Conservation (phyloP, 116 monocot genomes). For the Trichopus zeylanicus region DNA sequence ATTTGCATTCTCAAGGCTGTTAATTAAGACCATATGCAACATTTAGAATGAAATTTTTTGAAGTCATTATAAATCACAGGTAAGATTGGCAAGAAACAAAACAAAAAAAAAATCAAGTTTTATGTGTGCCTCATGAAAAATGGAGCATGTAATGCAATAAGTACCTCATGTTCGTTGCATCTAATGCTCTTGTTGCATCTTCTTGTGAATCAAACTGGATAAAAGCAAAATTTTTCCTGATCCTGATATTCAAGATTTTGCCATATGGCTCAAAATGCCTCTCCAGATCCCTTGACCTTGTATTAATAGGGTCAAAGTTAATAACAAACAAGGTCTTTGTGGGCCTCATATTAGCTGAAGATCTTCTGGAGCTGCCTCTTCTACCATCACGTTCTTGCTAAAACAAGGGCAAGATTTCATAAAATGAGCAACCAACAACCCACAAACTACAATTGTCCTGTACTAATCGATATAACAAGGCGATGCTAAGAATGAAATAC, state of each 20-base stretch:
- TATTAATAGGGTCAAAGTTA: constrained; percentile 86
- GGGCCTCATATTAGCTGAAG: constrained; percentile 52
- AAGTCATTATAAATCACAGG: too few species aligned
- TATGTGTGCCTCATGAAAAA: not conserved
- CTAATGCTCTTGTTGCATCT: constrained; percentile 90
- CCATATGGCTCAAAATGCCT: constrained; percentile 94
- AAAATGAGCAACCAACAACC: too few species aligned
- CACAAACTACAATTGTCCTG: not conserved
- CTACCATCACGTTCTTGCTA: constrained; percentile 77
- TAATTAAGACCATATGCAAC: too few species aligned
- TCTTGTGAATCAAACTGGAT: constrained; percentile 78
- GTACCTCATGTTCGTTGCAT: constrained; percentile 85
- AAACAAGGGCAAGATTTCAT: not conserved
- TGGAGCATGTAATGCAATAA: not conserved
- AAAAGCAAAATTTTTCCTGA: constrained; percentile 90
- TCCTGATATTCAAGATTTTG: constrained; percentile 81
- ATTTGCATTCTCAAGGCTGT: too few species aligned
- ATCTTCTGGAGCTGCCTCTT: constrained; percentile 53
- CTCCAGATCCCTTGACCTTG: constrained; percentile 80
- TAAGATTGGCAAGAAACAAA: too few species aligned
- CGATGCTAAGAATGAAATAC: constrained; percentile 11
- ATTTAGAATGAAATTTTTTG: too few species aligned
- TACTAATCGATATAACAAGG: not conserved
- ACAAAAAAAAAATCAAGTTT: not conserved
- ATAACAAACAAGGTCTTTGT: constrained; percentile 97